phyloP scores from a whole-genome alignment of 257 asterid genomes.

The Penstemon barbatus region DNA sequence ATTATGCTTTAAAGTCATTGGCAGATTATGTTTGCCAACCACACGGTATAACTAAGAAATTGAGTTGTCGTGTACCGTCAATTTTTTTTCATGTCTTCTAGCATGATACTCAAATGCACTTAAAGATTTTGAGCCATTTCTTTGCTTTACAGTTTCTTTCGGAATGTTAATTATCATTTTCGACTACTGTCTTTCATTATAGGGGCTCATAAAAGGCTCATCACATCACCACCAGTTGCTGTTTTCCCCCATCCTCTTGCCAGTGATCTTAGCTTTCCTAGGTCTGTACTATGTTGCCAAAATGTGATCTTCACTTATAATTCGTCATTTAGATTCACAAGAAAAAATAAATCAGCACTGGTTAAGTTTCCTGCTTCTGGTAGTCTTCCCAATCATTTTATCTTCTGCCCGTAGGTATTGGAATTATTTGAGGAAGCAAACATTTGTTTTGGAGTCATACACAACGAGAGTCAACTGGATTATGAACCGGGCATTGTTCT shows the following conservation, averaged over 20 bases:
- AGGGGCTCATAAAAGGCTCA: constrained; percentile 92
- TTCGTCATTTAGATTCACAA: constrained; percentile 23
- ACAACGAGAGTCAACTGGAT: constrained; percentile 80
- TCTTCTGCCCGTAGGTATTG: constrained; percentile 65
- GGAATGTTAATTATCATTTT: constrained; percentile 5
- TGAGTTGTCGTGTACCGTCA: not conserved
- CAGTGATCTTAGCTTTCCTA: constrained; percentile 90
- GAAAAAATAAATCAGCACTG: not conserved
- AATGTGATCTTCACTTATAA: constrained; percentile 15
- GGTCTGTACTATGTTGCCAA: constrained; percentile 45
- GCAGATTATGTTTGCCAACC: not conserved
- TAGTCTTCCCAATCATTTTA: constrained; percentile 18
- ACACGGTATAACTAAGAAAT: not conserved
- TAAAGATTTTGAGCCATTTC: not conserved
- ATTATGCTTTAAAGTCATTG: constrained; percentile 10
- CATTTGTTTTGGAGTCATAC: constrained; percentile 95
- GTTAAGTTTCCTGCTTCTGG: constrained; percentile 22
- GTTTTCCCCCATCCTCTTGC: constrained; percentile 99
- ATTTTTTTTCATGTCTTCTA: not conserved
- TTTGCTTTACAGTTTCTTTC: too few relatives aligned
- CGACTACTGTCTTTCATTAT: constrained; percentile 31
- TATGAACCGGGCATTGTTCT: constrained; percentile 93
- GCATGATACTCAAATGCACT: constrained; percentile 8
- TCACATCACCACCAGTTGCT: constrained; percentile 94
- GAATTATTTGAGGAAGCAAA: constrained; percentile 98